A percentile compares a stretch with the other conserved stretches of the same genome.
These are phyloP conservation scores for Colletotrichum cuscutae DNA, from an alignment of 2,329 filamentous ascomycete genomes.

Conservation along the genomic window DNA sequence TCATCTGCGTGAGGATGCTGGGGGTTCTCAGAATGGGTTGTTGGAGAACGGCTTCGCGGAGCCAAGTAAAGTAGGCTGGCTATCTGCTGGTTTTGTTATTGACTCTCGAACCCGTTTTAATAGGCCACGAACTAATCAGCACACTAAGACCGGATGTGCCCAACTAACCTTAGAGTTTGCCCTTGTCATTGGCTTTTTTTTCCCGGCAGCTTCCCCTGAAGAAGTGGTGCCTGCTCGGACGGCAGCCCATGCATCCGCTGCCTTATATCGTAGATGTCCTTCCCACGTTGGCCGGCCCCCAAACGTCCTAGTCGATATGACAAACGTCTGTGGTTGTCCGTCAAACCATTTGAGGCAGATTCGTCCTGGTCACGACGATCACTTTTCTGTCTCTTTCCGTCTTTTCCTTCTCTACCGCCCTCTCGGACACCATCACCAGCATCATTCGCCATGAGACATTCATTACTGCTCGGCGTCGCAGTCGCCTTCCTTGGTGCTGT, in stretches of 20 bases:
- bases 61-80: too few relatives aligned
- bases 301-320: neutral
- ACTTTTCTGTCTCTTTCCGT: neutral
- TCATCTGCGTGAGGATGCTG: neutral
- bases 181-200: neutral
- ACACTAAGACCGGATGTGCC: slow-evolving; percentile 5
- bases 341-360: neutral
- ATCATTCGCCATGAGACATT: slow-evolving; percentile 28
- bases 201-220: neutral
- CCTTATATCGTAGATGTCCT: slow-evolving; percentile 19
- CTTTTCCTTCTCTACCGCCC: neutral
- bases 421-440: neutral
- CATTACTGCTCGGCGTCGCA: slow-evolving; percentile 22
- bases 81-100: neutral
- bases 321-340: slow-evolving; percentile 12
- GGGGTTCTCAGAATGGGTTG: neutral
- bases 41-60: neutral
- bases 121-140: neutral
- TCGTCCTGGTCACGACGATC: neutral
- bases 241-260: neutral
- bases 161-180: neutral
- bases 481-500: slow-evolving; percentile 31
- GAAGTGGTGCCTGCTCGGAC: neutral
- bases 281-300: neutral
- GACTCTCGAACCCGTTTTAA: slow-evolving; percentile 13